Base-by-base conservation (phyloP, 768 basidiomycete species). In the Artomyces pyxidatus region DNA sequence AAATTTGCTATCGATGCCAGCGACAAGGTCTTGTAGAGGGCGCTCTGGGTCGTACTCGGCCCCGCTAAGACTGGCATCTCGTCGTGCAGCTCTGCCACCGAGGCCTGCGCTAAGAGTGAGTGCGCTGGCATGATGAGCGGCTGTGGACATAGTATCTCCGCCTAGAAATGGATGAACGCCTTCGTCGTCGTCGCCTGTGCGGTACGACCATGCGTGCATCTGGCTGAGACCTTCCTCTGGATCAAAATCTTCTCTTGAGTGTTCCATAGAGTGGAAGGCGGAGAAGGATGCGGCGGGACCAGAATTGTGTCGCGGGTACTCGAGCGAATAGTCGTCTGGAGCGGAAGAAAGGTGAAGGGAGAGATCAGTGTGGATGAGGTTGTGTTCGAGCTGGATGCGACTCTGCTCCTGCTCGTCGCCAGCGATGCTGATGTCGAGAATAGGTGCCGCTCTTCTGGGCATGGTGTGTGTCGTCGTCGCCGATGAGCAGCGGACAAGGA, bases 41-140 rank as follows among this genome's bases (percentile, higher is more conserved):
- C 89, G 72, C 28, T 92, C 88, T 3, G 89, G 88, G 62, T 92
- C 89, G 53, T 87, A 92, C 60, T 92, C 89, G 37, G 83, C 83
- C 32, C 82, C 86, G 62, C 82, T 86, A 45, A 85, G 60, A 57
- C 80, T 74, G 16, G 69, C 58, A 56, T 86, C 82, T 50, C 81
- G 68, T 41, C 73, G 69, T 17, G 63, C 66, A 4, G 74, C 68
- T 3, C 80, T 71, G 2, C 71, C 73, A 30, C 76, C 82, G 9
- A 95, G 74, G 1, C 93, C 92, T 3, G 90, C 88, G 45, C 77
- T 86, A 16, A 96, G 73, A 0, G 93, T 95, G 45, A 95, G 71
- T 2, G 80, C 89, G 54, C 85, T 89, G 22, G 89, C 91, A 65
- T 96, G 93, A 64, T 96, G 93, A 1, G 83, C 88, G 8, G 80